Percentiles rank a stretch among this genome's conserved stretches.
Evolutionary conservation across 768 basidiomycete species (phyloP).

Genomic region (Suillus cothurnatus): DNA sequence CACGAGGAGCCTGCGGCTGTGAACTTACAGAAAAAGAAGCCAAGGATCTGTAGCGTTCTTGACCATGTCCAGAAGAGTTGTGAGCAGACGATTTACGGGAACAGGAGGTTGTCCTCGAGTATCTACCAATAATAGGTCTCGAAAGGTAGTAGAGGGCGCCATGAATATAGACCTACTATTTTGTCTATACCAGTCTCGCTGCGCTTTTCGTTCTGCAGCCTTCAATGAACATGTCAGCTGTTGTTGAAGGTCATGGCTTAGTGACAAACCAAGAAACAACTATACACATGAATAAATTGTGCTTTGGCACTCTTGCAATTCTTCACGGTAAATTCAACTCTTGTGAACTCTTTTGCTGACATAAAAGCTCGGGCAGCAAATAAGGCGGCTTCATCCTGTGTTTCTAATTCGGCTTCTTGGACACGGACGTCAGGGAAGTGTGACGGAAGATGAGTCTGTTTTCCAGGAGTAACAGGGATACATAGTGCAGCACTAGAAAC

Average conservation of each 20-base stretch:
- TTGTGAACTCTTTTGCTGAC: slow-evolving; percentile 75
- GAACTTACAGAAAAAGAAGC: slow-evolving; percentile 76
- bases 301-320: slow-evolving; percentile 72
- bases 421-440: slow-evolving; percentile 28
- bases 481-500: slow-evolving; percentile 33
- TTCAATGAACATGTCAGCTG: slow-evolving; percentile 31
- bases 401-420: slow-evolving; percentile 51
- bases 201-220: slow-evolving; percentile 83
- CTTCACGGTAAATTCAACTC: slow-evolving; percentile 67
- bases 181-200: slow-evolving; percentile 84
- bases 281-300: slow-evolving; percentile 76
- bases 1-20: slow-evolving; percentile 1
- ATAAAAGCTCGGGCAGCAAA: slow-evolving; percentile 72
- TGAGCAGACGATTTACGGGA: slow-evolving; percentile 62
- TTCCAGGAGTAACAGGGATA: slow-evolving; percentile 30
- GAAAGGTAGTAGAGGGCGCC: neutral
- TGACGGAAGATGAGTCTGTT: slow-evolving; percentile 13
- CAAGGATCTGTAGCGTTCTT: slow-evolving; percentile 71
- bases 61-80: slow-evolving; percentile 61
- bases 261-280: slow-evolving; percentile 78
- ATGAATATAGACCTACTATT: slow-evolving; percentile 53
- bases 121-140: slow-evolving; percentile 39
- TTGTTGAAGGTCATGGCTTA: slow-evolving; percentile 6
- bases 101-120: slow-evolving; percentile 68
- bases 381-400: slow-evolving; percentile 71